Evolutionary conservation across 805 yeast genomes (phyloP).

Genomic region (Maudiozyma turicensis): DNA sequence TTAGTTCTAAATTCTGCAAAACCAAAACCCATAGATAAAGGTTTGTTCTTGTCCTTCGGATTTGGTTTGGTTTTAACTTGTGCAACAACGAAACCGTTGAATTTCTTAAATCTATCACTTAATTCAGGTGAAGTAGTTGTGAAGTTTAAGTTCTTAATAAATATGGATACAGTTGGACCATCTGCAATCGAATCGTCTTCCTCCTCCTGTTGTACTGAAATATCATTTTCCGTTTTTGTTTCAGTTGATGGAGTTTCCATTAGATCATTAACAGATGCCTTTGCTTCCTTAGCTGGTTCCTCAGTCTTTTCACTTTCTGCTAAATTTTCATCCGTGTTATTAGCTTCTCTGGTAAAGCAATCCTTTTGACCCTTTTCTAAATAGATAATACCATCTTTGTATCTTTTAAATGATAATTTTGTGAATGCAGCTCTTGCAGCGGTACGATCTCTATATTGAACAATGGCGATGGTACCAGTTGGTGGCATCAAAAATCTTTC

Average conservation of each 20-base stretch:
- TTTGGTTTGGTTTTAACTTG: slow-evolving; percentile 83
- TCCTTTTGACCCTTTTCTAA: slow-evolving; percentile 90
- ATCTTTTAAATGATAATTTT: slow-evolving; percentile 76
- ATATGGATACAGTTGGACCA: slow-evolving; percentile 80
- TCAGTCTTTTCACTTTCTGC: slow-evolving; percentile 19
- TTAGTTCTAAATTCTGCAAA: slow-evolving; percentile 81
- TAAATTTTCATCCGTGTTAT: slow-evolving; percentile 31
- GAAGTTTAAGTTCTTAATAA: slow-evolving; percentile 88
- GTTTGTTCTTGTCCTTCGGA: slow-evolving; percentile 54
- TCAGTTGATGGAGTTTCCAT: slow-evolving; percentile 27
- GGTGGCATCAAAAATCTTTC: slow-evolving; percentile 87
- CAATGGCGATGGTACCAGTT: slow-evolving; percentile 89
- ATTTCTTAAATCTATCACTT: slow-evolving; percentile 49
- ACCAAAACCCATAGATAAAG: slow-evolving; percentile 95
- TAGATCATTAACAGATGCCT: slow-evolving; percentile 19
- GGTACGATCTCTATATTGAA: slow-evolving; percentile 76
- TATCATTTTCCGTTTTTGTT: slow-evolving; percentile 27
- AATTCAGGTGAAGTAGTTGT: slow-evolving; percentile 55
- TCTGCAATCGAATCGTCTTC: slow-evolving; percentile 32
- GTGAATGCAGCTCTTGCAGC: slow-evolving; percentile 84
- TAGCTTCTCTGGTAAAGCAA: slow-evolving; percentile 56
- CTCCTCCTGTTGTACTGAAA: slow-evolving; percentile 34
- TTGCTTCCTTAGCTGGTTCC: slow-evolving; percentile 29
- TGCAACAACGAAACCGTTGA: slow-evolving; percentile 75
- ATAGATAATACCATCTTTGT: slow-evolving; percentile 79